These are phyloP conservation scores for Polygonum aviculare DNA, from an alignment of 148 eudicot species.

Conservation along the genomic window DNA sequence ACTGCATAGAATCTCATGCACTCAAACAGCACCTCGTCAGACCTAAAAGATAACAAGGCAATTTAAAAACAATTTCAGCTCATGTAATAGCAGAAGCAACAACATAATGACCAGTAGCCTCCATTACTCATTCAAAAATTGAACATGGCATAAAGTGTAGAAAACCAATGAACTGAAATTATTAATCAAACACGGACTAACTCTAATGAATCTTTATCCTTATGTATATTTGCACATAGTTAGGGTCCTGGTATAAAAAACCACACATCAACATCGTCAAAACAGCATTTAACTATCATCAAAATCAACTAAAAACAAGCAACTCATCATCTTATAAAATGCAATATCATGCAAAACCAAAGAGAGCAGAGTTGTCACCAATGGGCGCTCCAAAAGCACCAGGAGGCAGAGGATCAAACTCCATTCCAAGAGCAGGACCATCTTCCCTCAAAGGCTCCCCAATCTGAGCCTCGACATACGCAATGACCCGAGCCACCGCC, in stretches of 20 bases:
- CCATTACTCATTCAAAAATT: neutral
- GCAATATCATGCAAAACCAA: neutral
- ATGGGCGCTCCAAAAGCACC: slow-evolving; percentile 98
- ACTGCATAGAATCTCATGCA: neutral
- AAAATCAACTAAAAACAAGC: neutral
- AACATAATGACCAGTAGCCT: neutral
- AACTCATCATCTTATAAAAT: neutral
- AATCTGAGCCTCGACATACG: slow-evolving; percentile 73
- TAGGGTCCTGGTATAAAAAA: neutral
- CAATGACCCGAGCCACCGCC: slow-evolving; percentile 59
- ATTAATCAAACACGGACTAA: neutral
- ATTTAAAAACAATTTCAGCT: neutral
- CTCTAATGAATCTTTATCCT: neutral
- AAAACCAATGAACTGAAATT: neutral
- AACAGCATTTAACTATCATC: neutral
- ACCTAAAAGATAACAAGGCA: neutral
- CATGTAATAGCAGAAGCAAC: neutral
- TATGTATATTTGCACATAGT: neutral
- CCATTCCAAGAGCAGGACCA: slow-evolving; percentile 90
- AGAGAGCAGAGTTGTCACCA: slow-evolving; percentile 26
- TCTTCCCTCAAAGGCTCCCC: slow-evolving; percentile 87
- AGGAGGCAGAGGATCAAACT: slow-evolving; percentile 98
- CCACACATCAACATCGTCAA: neutral
- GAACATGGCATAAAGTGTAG: neutral
- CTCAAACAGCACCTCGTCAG: neutral